Evolutionary conservation across 805 yeast genomes (phyloP).

Genomic region (Metschnikowia hibisci): DNA sequence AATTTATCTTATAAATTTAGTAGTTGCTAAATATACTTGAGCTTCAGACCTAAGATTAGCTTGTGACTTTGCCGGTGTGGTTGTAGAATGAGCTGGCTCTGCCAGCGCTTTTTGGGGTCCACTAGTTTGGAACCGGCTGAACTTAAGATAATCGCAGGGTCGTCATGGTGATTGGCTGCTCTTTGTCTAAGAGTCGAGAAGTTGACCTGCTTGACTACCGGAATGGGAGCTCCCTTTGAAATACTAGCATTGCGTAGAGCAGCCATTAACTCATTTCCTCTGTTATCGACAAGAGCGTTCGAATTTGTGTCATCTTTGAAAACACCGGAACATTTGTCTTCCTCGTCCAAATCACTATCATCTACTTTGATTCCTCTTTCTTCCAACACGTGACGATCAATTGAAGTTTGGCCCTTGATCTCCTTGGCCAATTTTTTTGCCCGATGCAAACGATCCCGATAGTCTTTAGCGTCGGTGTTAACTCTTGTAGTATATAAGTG

Average conservation of each 20-base stretch:
- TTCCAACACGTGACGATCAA: conserved; percentile 81
- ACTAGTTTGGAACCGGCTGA: conserved; percentile 33
- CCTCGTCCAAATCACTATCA: conserved; percentile 92
- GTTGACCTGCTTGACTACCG: conserved; percentile 29
- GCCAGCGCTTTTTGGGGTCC: conserved; percentile 1
- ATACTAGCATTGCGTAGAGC: conserved; percentile 37
- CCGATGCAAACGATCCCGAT: conserved; percentile 52
- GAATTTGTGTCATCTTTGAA: conserved; percentile 5
- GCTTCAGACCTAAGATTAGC: conserved; percentile 9
- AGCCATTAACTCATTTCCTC: conserved; percentile 48
- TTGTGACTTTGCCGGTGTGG: conserved; percentile 10
- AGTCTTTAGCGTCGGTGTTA: conserved; percentile 70
- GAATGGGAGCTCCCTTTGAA: conserved; percentile 16
- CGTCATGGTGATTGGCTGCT: conserved; percentile 49
- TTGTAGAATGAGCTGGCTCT: conserved; percentile 15
- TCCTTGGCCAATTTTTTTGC: conserved; percentile 83
- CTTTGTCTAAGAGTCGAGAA: conserved; percentile 58
- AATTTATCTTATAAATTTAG: too few species aligned
- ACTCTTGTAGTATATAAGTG: conserved; percentile 79
- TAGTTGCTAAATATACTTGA: too few species aligned
- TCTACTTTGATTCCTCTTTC: conserved; percentile 79
- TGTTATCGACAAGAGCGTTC: conserved; percentile 44
- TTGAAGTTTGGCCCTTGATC: conserved; percentile 63
- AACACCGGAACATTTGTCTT: conserved; percentile 91
- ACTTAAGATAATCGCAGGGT: conserved; percentile 64